A percentile compares a stretch with the other conserved stretches of the same genome.
Evolutionary conservation across 345 rosid species (phyloP).

Genomic region (Dimocarpus longan): DNA sequence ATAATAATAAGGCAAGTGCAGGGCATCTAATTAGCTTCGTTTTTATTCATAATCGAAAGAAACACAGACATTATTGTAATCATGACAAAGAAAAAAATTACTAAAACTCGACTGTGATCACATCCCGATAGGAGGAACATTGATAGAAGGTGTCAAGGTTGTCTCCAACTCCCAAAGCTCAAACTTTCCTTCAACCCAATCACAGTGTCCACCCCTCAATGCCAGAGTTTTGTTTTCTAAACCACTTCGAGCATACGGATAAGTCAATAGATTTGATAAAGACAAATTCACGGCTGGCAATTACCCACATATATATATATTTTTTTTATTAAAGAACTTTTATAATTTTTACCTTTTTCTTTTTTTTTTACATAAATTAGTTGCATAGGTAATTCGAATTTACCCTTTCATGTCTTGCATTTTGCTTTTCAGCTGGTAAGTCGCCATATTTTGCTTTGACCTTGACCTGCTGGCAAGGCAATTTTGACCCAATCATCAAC

Average conservation of each 20-base stretch:
- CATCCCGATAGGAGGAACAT: not conserved
- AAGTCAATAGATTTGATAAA: slow-evolving; percentile 23
- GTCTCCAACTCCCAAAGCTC: slow-evolving; percentile 26
- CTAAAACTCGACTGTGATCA: not conserved
- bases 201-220: slow-evolving; percentile 32
- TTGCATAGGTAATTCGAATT: not conserved
- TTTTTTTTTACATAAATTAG: not conserved
- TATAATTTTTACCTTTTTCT: no score
- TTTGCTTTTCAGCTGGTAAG: not conserved
- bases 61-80: no score
- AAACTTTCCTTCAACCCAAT: slow-evolving; percentile 27
- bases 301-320: no score
- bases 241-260: slow-evolving; percentile 29
- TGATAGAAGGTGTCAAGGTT: not conserved
- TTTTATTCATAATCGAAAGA: no score
- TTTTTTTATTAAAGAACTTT: not conserved
- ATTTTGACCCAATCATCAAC: slow-evolving; percentile 37
- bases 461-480: slow-evolving; percentile 33
- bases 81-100: no score
- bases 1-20: no score
- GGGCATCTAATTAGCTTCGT: no score
- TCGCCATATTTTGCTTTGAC: slow-evolving; percentile 13
- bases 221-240: not conserved
- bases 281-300: slow-evolving; percentile 30
- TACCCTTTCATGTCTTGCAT: slow-evolving; percentile 24